Percentiles rank a stretch among this genome's conserved stretches.
These are phyloP conservation scores for Caryopteris hybrid DNA, from an alignment of 305 asterid species.

Conservation along the genomic window DNA sequence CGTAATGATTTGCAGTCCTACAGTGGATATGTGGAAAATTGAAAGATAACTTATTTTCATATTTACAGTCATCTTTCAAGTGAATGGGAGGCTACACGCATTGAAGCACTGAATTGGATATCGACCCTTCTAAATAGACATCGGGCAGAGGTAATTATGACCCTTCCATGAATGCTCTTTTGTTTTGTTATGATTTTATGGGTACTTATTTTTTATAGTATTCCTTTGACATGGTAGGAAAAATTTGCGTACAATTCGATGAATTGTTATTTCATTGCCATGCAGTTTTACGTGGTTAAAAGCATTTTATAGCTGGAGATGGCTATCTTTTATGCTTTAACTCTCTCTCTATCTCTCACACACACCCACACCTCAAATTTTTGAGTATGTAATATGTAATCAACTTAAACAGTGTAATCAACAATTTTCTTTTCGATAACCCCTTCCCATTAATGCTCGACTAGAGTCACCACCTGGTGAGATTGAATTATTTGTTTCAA, in stretches of 20 bases:
- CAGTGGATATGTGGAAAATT: background rate
- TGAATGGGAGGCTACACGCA: slow-evolving; percentile 98
- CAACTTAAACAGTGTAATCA: background rate
- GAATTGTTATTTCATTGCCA: background rate
- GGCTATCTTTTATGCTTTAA: background rate
- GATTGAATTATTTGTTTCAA: background rate
- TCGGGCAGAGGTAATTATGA: slow-evolving; percentile 61
- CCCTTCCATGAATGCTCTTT: background rate
- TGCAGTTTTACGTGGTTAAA: background rate
- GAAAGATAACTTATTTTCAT: slow-evolving; percentile 8
- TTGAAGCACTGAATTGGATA: slow-evolving; percentile 97
- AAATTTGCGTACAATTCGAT: background rate
- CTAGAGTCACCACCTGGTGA: background rate
- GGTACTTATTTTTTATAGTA: background rate
- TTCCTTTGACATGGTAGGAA: background rate
- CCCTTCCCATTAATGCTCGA: background rate
- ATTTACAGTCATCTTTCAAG: slow-evolving; percentile 76
- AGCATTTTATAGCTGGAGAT: background rate
- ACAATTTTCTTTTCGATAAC: background rate
- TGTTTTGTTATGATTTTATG: slow-evolving; percentile 1
- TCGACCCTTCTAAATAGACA: slow-evolving; percentile 65
- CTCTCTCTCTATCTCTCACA: background rate
- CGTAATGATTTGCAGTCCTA: slow-evolving; percentile 2
- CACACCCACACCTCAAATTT: background rate
- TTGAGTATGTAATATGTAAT: background rate